Base-by-base conservation (phyloP, 208 protist genomes). In the Leishmania tropica region DNA sequence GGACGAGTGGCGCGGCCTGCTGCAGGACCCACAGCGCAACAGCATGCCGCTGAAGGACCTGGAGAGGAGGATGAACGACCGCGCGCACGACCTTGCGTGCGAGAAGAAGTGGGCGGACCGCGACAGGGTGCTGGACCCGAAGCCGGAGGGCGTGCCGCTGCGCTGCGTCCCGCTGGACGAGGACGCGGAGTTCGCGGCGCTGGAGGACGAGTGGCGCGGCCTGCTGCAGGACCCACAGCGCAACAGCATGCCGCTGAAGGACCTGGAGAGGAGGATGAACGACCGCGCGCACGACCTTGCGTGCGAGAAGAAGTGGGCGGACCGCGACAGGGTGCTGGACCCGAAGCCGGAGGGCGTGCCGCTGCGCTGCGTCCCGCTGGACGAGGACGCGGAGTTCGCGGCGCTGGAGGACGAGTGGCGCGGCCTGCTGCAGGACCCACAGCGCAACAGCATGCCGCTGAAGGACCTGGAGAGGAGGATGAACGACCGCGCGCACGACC, bases 121-220 rank as follows among this genome's bases (percentile, higher is more conserved):
- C 81, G 75, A 83, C 13, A 48, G 78, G 2, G 74, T 90, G 67
- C 80, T 93, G 28, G 85, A 87, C 51, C 68, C 71, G 56, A 75
- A 83, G 70, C 87, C 87, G 21, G 88, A 90, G 70, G 88, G 88
- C 65, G 94, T 93, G 47, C 83, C 83, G 24, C 79, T 91, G 68
- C 76, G 54, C 53, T 62, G 81, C 47, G 78, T 92, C n/a, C 53
- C 58, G n/a, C 82, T 91, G 54, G 87, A 91, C 60, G 76, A 84
- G 21, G 86, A 89, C 65, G 35, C 64, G 45, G 78, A 76, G 71
- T 94, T 93, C 77, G 6, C 37, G 3, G 68, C 31, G 53, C 51
- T 87, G 58, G 87, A 87, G 77, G 45, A 83, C 24, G 65, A 86
- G 80, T 77, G 79, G 19, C 51, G 51, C 68, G 72, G 1, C 45